Base-by-base conservation (phyloP, 257 asterid species). In the Forsythia viridissima region DNA sequence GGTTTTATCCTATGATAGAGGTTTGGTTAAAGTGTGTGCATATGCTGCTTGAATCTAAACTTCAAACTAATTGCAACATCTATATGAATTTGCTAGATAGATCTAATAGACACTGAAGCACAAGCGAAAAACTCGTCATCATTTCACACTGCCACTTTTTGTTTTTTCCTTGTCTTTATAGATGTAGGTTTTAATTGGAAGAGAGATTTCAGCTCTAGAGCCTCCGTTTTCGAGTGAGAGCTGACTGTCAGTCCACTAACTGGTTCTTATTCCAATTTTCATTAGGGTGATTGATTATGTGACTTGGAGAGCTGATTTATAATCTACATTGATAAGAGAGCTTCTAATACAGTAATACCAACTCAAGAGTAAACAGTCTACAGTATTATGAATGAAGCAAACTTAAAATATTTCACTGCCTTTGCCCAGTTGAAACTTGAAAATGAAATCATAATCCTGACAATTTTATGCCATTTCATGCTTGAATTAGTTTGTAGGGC, bases 1-100 rank as follows among this genome's bases (percentile, higher is more conserved):
- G 97, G 40, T 96, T 96, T 88, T 96, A 87, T 82, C 99, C 99
- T 77, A 80, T 91, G 88, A 73, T 92, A 76, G 99, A 96, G 98
- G 99, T 96, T 78, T 41, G 86, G 72, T 79, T 76, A 80, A 63
- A 78, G 57, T 78, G 71, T 51, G 69, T 55, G 71, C 75, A 21
- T 40, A 55, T 75, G 85, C 77, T 24, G 39, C 78, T 73, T 38
- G 77, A 72, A 65, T 77, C 65, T 34, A 51, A 77, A 71, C 61
- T 43, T 21, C 44, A 71, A 71, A 65, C 55, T 69, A 41, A 44
- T 52, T 74, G 51, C 16, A 43, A 20, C 3, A 10, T 12, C 34
- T 30, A 30, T 30, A 30, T 12, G 46, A 69, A 24, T 36, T 7
- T 37, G 8, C 39, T 12, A 37, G 34, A 30, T 37, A 15, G 44